Percentiles rank a stretch among this genome's conserved stretches.
Evolutionary conservation across 768 basidiomycete genomes (phyloP).

Genomic region (Hypholoma fasciculare): DNA sequence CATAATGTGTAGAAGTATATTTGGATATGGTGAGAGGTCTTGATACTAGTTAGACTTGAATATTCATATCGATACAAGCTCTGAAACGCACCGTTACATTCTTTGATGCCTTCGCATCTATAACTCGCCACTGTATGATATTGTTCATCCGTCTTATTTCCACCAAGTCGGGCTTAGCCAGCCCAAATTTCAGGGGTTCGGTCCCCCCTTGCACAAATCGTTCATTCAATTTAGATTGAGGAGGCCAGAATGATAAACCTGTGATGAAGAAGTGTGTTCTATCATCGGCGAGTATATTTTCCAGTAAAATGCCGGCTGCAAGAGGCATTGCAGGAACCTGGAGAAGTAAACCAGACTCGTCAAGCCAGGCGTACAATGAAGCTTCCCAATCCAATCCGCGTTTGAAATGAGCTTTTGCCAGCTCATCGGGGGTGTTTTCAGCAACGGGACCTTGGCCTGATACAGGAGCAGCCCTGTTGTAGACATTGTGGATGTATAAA

Average conservation of each 20-base stretch:
- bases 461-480: conserved; percentile 23
- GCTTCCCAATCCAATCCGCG: conserved; percentile 49
- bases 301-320: conserved; percentile 31
- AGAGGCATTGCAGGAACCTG: conserved; percentile 37
- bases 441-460: conserved; percentile 2
- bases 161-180: conserved; percentile 50
- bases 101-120: conserved; percentile 52
- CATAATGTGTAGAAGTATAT: conserved; percentile 53
- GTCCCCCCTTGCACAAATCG: conserved; percentile 32
- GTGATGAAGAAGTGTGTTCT: conserved; percentile 46
- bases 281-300: conserved; percentile 44
- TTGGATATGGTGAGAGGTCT: conserved; percentile 54
- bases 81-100: conserved; percentile 39
- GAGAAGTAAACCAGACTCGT: conserved; percentile 37
- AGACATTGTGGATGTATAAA: conserved; percentile 44
- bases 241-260: conserved; percentile 43
- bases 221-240: conserved; percentile 29
- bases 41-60: background rate
- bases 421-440: conserved; percentile 23
- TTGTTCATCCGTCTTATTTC: conserved; percentile 36
- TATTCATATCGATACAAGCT: background rate
- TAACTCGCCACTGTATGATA: conserved; percentile 43
- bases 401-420: conserved; percentile 38
- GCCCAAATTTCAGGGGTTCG: conserved; percentile 39
- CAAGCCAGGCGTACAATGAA: conserved; percentile 41